Conservation (phyloP, 352 stramenopile species). For the Globisporangium acanthophoron region DNA sequence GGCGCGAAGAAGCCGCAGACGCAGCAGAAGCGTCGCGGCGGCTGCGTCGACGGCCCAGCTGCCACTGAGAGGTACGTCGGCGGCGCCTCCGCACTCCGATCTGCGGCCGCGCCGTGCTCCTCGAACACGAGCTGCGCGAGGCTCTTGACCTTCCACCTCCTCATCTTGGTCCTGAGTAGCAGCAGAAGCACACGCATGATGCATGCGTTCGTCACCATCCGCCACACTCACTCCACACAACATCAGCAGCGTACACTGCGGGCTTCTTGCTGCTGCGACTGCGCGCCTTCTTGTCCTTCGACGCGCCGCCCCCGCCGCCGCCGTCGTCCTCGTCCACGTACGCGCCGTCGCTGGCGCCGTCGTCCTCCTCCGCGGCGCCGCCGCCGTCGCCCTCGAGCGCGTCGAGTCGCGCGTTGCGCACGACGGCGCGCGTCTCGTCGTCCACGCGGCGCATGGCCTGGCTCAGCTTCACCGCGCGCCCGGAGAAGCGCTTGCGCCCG, state of each 20-base stretch:
- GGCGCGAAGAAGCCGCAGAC: slow-evolving; percentile 79
- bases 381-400: slow-evolving; percentile 83
- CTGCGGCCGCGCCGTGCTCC: slow-evolving; percentile 33
- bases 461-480: slow-evolving; percentile 70
- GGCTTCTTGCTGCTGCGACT: slow-evolving; percentile 16
- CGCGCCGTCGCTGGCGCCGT: slow-evolving; percentile 43
- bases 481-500: slow-evolving; percentile 57
- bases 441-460: slow-evolving; percentile 81
- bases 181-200: neutral
- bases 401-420: slow-evolving; percentile 83
- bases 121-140: slow-evolving; percentile 85
- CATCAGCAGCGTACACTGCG: neutral
- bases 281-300: slow-evolving; percentile 36
- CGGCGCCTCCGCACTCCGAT: neutral
- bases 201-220: neutral
- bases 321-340: slow-evolving; percentile 73
- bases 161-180: slow-evolving; percentile 15
- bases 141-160: slow-evolving; percentile 84
- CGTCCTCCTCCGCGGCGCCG: slow-evolving; percentile 49
- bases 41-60: slow-evolving; percentile 45
- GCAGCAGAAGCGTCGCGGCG: slow-evolving; percentile 76
- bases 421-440: slow-evolving; percentile 73
- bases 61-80: slow-evolving; percentile 77
- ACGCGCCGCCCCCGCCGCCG: slow-evolving; percentile 4
- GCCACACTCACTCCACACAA: neutral